A percentile compares a stretch with the other conserved stretches of the same genome.
Conservation (phyloP, 2,329 filamentous ascomycete species). For the Diplodia mutila region DNA sequence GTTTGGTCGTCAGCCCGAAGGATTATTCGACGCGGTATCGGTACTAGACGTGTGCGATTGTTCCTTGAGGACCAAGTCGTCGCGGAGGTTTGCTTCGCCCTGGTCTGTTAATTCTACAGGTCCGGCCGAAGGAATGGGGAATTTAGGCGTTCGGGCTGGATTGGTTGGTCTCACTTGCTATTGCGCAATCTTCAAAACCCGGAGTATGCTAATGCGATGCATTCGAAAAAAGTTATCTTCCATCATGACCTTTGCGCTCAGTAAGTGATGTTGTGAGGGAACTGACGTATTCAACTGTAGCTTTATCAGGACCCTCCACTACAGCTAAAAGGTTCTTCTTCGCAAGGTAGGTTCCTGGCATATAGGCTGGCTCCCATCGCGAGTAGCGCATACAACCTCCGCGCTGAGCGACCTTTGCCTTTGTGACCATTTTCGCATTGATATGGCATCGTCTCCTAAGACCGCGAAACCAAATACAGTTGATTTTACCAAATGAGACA, state of each 20-base stretch:
- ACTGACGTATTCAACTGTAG: background rate
- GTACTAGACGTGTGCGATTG: slow-evolving; percentile 52
- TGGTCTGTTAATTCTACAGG: background rate
- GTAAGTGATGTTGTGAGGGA: slow-evolving; percentile 2
- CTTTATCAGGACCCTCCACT: background rate
- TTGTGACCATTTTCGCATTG: background rate
- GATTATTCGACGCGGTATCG: slow-evolving; percentile 69
- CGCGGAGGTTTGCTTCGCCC: background rate
- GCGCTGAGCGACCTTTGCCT: background rate
- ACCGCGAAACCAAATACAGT: background rate
- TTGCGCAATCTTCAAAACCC: background rate
- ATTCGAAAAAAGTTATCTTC: slow-evolving; percentile 7
- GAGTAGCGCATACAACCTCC: background rate
- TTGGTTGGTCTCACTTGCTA: slow-evolving; percentile 23
- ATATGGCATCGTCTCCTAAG: no score
- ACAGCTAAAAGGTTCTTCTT: background rate
- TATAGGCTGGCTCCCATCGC: background rate
- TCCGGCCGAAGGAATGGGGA: background rate
- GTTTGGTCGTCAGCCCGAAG: slow-evolving; percentile 95
- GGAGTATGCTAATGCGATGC: slow-evolving; percentile 19
- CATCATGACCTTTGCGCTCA: background rate
- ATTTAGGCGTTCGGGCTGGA: slow-evolving; percentile 12
- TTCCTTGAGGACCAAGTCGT: background rate
- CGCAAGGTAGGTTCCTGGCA: background rate
- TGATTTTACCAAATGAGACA: background rate